Evolutionary conservation across 345 rosid genomes (phyloP), one percentile per base, ranked within the genome.

Genomic region (Pistacia vera): DNA sequence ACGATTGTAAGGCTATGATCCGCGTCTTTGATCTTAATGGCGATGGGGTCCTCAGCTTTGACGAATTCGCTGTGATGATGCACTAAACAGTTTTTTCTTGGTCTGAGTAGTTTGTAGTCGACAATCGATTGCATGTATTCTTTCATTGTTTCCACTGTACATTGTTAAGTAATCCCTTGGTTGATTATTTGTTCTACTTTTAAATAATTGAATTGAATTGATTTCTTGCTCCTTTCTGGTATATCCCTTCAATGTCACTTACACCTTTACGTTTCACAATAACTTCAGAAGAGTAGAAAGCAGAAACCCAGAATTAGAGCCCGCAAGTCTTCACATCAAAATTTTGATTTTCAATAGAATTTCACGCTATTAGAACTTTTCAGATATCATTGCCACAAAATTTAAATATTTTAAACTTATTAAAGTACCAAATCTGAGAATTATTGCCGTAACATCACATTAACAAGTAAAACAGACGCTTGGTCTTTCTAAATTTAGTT

Each of bases 31-130:
- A 92, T 82, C 87, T 90, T 5, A 83, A 92, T 36, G 90, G 89
- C 11, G 93, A 90, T 66, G 97, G 93, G 4, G 91, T 89, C 36
- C 87, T 90, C 58, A 83, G 80, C 84, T 92, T 90, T 78, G 85
- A 87, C 62, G 97, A 92, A 83, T 92, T 92, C 80, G 68, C 85
- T 0, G 63, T 81, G 63, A 92, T 90, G 97, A 90, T 90, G 92
- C 71, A 66, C 56, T 87, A 63, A 55, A 20, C n/a, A 17, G 46
- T 13, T 25, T 41, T 41, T 5, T 41, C 6, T 41, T 41, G 9
- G 46, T 41, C 46, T 41, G 0, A 25, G 25, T 25, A 25, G 25
- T 25, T 25, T 25, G 25, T 0, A 0, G 25, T 25, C 25, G 1
- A 25, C 25, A 25, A 25, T 22, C 25, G 8, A 41, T 41, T 41